Percentiles rank a stretch among this genome's conserved stretches.
These are phyloP conservation scores for Eremothecium coryli DNA, from an alignment of 1,139 yeast genomes.

Conservation along the genomic window DNA sequence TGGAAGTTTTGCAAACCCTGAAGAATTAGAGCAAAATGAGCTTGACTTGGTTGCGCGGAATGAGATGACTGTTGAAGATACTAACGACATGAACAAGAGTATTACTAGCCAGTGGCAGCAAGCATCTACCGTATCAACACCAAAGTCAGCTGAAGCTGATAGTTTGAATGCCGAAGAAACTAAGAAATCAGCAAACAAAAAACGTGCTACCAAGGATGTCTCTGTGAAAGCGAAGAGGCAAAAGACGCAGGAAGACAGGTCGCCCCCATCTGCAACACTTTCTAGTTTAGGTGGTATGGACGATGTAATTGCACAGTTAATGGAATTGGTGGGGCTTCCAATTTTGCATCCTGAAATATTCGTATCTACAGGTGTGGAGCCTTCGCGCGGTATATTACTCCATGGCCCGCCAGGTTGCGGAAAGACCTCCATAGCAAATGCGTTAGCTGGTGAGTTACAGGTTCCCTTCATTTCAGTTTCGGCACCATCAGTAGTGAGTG, in stretches of 20 bases:
- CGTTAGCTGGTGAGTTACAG: conserved; percentile 87
- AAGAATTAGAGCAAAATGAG: conserved; percentile 18
- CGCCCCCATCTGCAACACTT: conserved; percentile 61
- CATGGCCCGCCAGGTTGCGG: conserved; percentile 99
- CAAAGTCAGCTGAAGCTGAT: conserved; percentile 13
- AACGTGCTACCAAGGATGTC: conserved; percentile 31
- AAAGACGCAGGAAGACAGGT: conserved; percentile 44
- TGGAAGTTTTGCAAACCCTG: conserved; percentile 29
- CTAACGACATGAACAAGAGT: conserved; percentile 64
- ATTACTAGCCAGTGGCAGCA: conserved; percentile 64
- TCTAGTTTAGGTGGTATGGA: conserved; percentile 86
- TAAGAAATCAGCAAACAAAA: conserved; percentile 31
- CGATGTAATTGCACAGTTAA: conserved; percentile 66
- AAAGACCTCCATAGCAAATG: conserved; percentile 91
- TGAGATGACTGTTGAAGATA: conserved; percentile 52
- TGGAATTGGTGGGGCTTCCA: conserved; percentile 88
- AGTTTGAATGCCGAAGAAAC: conserved; percentile 8
- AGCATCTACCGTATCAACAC: background rate
- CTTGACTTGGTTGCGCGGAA: conserved; percentile 32
- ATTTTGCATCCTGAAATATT: conserved; percentile 90
- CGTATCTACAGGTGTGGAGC: conserved; percentile 80
- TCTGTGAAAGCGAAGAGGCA: conserved; percentile 27
- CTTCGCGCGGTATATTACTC: conserved; percentile 89
- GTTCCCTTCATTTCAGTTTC: conserved; percentile 87
- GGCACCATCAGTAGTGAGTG: conserved; percentile 95